phyloP scores from a whole-genome alignment of 345 rosid species.

The Raphanus raphanistrum region DNA sequence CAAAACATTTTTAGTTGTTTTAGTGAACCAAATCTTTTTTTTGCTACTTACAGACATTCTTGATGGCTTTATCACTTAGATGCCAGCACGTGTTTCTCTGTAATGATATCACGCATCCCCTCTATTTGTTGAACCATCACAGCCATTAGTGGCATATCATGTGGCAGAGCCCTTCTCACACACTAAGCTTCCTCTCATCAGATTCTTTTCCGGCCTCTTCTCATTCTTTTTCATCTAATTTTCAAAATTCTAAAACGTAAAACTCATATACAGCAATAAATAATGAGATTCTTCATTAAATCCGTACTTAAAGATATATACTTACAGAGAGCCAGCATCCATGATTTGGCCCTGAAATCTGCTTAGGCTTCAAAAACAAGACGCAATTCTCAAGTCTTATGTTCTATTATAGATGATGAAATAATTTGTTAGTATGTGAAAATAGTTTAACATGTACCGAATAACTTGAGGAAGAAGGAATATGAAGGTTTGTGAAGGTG shows the following conservation, averaged over 20 bases:
- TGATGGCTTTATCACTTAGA: constrained; percentile 79
- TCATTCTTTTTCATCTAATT: constrained; percentile 10
- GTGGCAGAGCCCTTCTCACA: constrained; percentile 59
- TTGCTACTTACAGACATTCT: constrained; percentile 67
- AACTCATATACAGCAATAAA: not conserved
- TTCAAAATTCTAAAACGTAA: not conserved
- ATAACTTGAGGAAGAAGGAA: constrained; percentile 28
- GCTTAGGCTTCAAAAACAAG: constrained; percentile 45
- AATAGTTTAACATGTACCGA: constrained; percentile 10
- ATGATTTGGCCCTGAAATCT: constrained; percentile 41
- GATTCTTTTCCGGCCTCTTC: constrained; percentile 32
- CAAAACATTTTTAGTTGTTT: not conserved
- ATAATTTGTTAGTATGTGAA: not conserved
- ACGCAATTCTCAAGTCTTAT: not conserved
- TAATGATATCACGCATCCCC: constrained; percentile 67
- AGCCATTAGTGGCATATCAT: constrained; percentile 78
- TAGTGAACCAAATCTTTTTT: not conserved
- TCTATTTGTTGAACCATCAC: constrained; percentile 72
- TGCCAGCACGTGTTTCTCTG: constrained; percentile 74
- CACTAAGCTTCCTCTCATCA: constrained; percentile 35
- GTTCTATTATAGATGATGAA: not conserved
- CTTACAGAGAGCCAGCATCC: constrained; percentile 42
- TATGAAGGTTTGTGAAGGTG: constrained; percentile 42
- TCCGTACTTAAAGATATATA: not conserved
- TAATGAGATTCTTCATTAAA: not conserved